Percentiles rank a stretch among this genome's conserved stretches.
These are phyloP conservation scores for Neoboletus magnificus DNA, from an alignment of 768 basidiomycete species.

Conservation along the genomic window DNA sequence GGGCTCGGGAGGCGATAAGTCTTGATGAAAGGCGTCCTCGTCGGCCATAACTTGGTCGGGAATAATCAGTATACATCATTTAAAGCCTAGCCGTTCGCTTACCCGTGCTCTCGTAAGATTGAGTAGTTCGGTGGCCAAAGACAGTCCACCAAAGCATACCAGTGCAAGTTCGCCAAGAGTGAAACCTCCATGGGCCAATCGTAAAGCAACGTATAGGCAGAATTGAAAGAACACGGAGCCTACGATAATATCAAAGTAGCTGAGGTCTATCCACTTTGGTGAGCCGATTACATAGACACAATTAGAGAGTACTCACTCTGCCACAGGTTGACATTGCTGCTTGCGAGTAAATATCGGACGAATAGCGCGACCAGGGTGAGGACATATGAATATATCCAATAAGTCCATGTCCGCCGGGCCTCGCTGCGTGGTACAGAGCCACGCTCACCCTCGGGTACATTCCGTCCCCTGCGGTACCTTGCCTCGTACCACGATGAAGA, in stretches of 20 bases:
- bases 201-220: slow-evolving; percentile 81
- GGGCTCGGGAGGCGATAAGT: slow-evolving; percentile 93
- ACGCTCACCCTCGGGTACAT: slow-evolving; percentile 63
- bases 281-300: background rate
- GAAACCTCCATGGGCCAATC: slow-evolving; percentile 91
- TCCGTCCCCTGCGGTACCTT: slow-evolving; percentile 38
- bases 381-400: slow-evolving; percentile 58
- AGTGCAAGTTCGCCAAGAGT: slow-evolving; percentile 92
- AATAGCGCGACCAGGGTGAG: slow-evolving; percentile 48
- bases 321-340: slow-evolving; percentile 56
- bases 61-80: slow-evolving; percentile 1
- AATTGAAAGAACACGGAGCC: slow-evolving; percentile 86
- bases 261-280: slow-evolving; percentile 55
- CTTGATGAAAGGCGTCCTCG: slow-evolving; percentile 78
- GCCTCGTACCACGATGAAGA: slow-evolving; percentile 76
- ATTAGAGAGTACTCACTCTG: slow-evolving; percentile 49
- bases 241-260: slow-evolving; percentile 67
- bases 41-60: slow-evolving; percentile 64
- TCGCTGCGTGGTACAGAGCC: slow-evolving; percentile 76
- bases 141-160: slow-evolving; percentile 85
- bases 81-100: slow-evolving; percentile 24
- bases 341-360: slow-evolving; percentile 46
- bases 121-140: slow-evolving; percentile 80
- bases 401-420: slow-evolving; percentile 56
- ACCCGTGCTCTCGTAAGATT: slow-evolving; percentile 83